A percentile compares a stretch with the other conserved stretches of the same genome.
Conservation (phyloP, 805 yeast genomes). For the Metschnikowia lochheadii region DNA sequence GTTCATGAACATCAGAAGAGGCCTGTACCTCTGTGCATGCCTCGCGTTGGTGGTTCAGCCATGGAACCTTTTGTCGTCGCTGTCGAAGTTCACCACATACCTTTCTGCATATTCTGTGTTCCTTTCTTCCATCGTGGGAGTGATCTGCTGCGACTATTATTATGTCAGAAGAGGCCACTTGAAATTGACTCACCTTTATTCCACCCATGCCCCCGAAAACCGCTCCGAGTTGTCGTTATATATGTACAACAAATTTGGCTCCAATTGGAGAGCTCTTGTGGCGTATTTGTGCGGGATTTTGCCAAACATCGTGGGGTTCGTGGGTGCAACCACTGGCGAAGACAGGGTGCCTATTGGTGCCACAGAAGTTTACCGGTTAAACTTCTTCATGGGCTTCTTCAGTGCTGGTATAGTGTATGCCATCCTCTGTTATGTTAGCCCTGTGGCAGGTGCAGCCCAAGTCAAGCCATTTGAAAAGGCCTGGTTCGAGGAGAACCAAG, state of each 20-base stretch:
- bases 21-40: slow-evolving; percentile 71
- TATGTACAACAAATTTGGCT: slow-evolving; percentile 57
- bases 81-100: slow-evolving; percentile 74
- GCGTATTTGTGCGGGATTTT: slow-evolving; percentile 78
- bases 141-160: slow-evolving; percentile 60
- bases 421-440: slow-evolving; percentile 48
- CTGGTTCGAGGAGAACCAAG: slow-evolving; percentile 61
- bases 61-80: slow-evolving; percentile 66
- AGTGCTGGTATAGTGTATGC: slow-evolving; percentile 55
- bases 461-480: slow-evolving; percentile 45
- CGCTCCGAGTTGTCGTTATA: slow-evolving; percentile 39
- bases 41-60: slow-evolving; percentile 73
- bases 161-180: slow-evolving; percentile 68
- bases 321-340: slow-evolving; percentile 71
- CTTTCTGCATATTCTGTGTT: slow-evolving; percentile 79
- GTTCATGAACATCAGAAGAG: slow-evolving; percentile 71
- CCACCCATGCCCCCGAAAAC: slow-evolving; percentile 35
- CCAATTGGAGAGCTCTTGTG: slow-evolving; percentile 79
- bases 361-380: slow-evolving; percentile 63
- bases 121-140: slow-evolving; percentile 80
- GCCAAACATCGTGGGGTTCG: slow-evolving; percentile 85
- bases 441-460: slow-evolving; percentile 40
- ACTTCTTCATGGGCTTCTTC: slow-evolving; percentile 73
- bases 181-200: slow-evolving; percentile 60
- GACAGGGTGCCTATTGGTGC: slow-evolving; percentile 73